phyloP scores from a whole-genome alignment of 768 basidiomycete genomes.

The Suillus placidus region DNA sequence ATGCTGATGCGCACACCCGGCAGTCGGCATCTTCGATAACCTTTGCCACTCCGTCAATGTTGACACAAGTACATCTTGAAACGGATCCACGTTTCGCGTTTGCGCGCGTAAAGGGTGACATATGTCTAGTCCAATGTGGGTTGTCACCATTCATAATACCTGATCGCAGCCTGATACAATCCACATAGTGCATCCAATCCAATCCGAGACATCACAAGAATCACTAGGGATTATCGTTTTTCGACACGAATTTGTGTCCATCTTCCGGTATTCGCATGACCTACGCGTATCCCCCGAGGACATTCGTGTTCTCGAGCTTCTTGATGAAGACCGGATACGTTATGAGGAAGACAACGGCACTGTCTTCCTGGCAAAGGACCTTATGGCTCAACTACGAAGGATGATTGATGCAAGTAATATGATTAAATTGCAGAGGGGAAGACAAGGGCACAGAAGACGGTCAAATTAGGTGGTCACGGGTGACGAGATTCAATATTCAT shows the following conservation, averaged over 20 bases:
- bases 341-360: constrained; percentile 64
- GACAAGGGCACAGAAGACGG: constrained; percentile 12
- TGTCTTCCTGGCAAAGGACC: constrained; percentile 58
- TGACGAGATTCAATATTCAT: background rate
- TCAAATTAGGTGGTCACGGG: background rate
- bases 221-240: constrained; percentile 31
- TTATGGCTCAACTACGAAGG: constrained; percentile 30
- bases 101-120: constrained; percentile 26
- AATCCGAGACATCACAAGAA: constrained; percentile 16
- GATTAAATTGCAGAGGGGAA: constrained; percentile 17
- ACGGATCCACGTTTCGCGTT: constrained; percentile 41
- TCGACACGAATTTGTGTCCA: constrained; percentile 62
- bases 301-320: constrained; percentile 53
- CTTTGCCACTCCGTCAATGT: constrained; percentile 24
- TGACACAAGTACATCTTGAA: constrained; percentile 16
- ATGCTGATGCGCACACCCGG: background rate
- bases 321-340: constrained; percentile 48
- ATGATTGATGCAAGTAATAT: constrained; percentile 31
- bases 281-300: constrained; percentile 38
- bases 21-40: constrained; percentile 11
- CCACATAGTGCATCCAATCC: constrained; percentile 1
- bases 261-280: constrained; percentile 60
- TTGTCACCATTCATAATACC: background rate
- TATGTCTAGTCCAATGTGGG: constrained; percentile 36
- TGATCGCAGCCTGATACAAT: background rate